Conservation (phyloP, 2,329 filamentous ascomycete genomes). For the Talaromyces amestolkiae region DNA sequence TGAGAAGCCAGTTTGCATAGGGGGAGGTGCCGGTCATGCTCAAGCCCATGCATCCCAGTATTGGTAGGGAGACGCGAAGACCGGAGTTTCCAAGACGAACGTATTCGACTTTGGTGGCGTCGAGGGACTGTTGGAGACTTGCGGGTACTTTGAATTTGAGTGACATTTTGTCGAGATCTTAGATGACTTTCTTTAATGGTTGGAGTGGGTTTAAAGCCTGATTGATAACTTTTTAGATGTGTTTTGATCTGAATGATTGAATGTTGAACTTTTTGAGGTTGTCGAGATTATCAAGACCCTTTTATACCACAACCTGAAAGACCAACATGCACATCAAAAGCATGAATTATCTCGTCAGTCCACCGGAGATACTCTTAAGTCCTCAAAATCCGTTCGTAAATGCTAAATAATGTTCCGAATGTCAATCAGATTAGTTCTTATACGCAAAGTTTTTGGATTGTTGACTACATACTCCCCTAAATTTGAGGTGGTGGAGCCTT, state of each 20-base stretch:
- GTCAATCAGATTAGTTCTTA: neutral
- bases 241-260: neutral
- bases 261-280: neutral
- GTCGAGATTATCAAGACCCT: neutral
- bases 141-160: neutral
- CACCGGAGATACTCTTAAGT: constrained; percentile 6
- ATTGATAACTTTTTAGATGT: neutral
- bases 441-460: neutral
- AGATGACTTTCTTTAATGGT: neutral
- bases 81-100: constrained; percentile 11
- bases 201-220: neutral
- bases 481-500: neutral
- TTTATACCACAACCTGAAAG: neutral
- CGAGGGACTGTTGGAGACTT: constrained; percentile 15
- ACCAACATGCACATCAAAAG: neutral
- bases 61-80: constrained; percentile 13
- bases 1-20: constrained; percentile 9
- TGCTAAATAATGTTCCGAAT: neutral
- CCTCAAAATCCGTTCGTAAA: neutral
- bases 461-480: neutral
- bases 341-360: neutral
- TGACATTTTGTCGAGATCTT: neutral
- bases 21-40: neutral
- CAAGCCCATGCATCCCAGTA: neutral
- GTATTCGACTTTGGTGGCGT: constrained; percentile 16